phyloP scores from a whole-genome alignment of 2,329 filamentous ascomycete species.

The Bipolaris zeicola region DNA sequence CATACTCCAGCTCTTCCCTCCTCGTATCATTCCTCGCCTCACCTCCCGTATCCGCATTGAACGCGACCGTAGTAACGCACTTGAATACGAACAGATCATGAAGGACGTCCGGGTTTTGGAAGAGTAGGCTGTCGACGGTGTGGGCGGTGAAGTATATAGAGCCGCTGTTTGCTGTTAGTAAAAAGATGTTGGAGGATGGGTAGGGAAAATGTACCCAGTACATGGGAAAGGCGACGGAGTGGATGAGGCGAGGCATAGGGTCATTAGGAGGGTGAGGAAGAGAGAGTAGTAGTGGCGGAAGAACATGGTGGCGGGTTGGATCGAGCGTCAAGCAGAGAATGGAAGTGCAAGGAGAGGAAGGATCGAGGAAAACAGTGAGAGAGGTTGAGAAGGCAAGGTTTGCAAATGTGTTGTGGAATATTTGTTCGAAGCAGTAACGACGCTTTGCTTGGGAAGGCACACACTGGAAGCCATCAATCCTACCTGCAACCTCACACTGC shows the following conservation, averaged over 20 bases:
- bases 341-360: neutral
- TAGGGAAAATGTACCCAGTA: conserved; percentile 8
- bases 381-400: neutral
- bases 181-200: too few species aligned
- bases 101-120: conserved; percentile 37
- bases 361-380: neutral
- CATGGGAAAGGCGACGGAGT: conserved; percentile 11
- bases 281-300: neutral
- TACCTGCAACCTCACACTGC: neutral
- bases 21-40: conserved; percentile 18
- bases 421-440: neutral
- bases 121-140: conserved; percentile 34
- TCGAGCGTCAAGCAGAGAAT: neutral
- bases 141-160: conserved; percentile 38
- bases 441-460: neutral
- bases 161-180: conserved; percentile 25
- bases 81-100: conserved; percentile 37
- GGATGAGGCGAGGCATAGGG: neutral
- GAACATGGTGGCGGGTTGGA: conserved; percentile 1
- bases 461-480: neutral
- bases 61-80: conserved; percentile 33
- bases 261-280: conserved; percentile 1
- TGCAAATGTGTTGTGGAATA: neutral
- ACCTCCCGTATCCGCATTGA: conserved; percentile 36
- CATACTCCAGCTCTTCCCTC: conserved; percentile 28